Base-by-base conservation (phyloP, 2,329 filamentous ascomycete genomes). In the Penicillium digitatum region DNA sequence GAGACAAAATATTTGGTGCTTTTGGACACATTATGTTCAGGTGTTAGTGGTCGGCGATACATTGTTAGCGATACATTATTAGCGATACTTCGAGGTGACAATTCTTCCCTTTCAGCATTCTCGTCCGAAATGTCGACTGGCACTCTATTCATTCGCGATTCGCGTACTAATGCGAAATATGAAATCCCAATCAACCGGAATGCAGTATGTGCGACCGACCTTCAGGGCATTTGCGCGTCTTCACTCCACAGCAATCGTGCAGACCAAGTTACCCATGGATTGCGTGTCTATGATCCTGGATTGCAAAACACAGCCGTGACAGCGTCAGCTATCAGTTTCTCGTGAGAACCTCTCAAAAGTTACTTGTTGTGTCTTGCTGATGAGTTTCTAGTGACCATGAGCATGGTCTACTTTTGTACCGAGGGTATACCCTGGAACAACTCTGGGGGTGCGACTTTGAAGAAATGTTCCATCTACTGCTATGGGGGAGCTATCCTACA, bases 231-330 rank as follows among this genome's bases (percentile, higher is more conserved):
- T 26, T 63, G 54, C 52, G 61, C 57, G 2, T 54, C 59, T 20
- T 39, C 46, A 1, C 24, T 44, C 16, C 61, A 45, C 1, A 27
- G 56, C 3, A 52, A 69, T 40, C 58, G 56, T 12, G 61, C 59
- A 3, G 65, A 70, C 35, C 66, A 68, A 42, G 56, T 61, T 5
- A 49, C 50, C 14, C 49, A 56, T 42, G 71, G 70, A 11, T 58
- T 74, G 7, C 63, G 67, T 5, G 58, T 74, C 2, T 62, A 72
- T 48, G 71, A 74, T 53, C 68, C 69, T 0, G 71, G 71, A 0
- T 58, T 71, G 31, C 60, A 64, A 32, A 72, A 74, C 54, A 74
- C 72, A 0, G 63, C 69, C 0, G 66, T 70, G 3, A 57, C 64
- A 22, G 54, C 69, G 52, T 66, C 65, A 0, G 55, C 55, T 0